phyloP scores from a whole-genome alignment of 768 basidiomycete species.

The Leucosporidium creatinivorum region DNA sequence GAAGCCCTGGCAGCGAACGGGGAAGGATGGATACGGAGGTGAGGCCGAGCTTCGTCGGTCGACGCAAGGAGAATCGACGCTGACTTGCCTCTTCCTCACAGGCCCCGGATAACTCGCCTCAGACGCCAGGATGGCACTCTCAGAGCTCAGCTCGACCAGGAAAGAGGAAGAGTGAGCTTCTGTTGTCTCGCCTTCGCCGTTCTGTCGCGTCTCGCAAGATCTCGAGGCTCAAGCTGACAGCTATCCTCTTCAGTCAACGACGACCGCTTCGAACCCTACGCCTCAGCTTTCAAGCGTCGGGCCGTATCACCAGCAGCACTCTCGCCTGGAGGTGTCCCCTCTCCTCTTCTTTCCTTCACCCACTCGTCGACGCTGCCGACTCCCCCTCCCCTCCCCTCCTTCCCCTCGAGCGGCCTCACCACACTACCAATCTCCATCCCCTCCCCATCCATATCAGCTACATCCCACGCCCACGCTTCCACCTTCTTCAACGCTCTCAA shows the following conservation, averaged over 20 bases:
- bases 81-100: not conserved
- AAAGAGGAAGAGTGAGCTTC: slow-evolving; percentile 33
- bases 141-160: slow-evolving; percentile 16
- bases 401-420: not conserved
- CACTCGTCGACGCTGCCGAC: slow-evolving; percentile 22
- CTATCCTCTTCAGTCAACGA: slow-evolving; percentile 13
- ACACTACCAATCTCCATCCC: not conserved
- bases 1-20: slow-evolving; percentile 15
- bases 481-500: not conserved
- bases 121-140: slow-evolving; percentile 23
- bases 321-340: slow-evolving; percentile 4
- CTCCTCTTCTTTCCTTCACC: slow-evolving; percentile 19
- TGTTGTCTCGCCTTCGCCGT: not conserved
- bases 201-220: not conserved
- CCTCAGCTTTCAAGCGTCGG: slow-evolving; percentile 36
- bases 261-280: slow-evolving; percentile 36
- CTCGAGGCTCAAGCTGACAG: not conserved
- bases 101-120: slow-evolving; percentile 11
- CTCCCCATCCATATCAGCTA: not conserved
- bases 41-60: not conserved
- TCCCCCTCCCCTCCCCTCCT: not conserved
- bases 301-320: slow-evolving; percentile 35
- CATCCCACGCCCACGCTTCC: too few species aligned
- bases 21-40: slow-evolving; percentile 28
- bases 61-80: not conserved